These are phyloP conservation scores for Groenewaldozyma sp. DNA, from an alignment of 1,139 yeast genomes.

Conservation along the genomic window DNA sequence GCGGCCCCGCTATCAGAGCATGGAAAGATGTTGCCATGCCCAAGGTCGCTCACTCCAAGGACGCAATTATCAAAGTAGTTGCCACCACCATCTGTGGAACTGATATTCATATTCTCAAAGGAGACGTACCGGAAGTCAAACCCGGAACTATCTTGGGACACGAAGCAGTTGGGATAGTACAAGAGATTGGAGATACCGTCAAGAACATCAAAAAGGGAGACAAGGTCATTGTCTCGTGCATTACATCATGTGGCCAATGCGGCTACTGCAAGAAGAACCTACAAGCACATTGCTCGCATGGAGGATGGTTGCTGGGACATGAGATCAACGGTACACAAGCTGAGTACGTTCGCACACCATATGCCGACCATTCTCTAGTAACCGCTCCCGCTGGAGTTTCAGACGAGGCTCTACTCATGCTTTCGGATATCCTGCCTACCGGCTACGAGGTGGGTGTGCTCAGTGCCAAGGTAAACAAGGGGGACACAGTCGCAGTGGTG, in stretches of 20 bases:
- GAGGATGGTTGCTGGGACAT: slow-evolving; percentile 41
- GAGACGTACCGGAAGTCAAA: slow-evolving; percentile 43
- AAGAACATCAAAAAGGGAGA: slow-evolving; percentile 35
- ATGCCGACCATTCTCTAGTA: slow-evolving; percentile 30
- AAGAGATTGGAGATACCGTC: slow-evolving; percentile 33
- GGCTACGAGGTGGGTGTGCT: slow-evolving; percentile 40
- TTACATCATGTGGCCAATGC: slow-evolving; percentile 46
- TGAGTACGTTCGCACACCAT: slow-evolving; percentile 38
- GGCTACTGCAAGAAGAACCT: slow-evolving; percentile 35
- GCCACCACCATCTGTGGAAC: slow-evolving; percentile 43
- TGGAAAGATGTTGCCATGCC: slow-evolving; percentile 36
- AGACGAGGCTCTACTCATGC: slow-evolving; percentile 34
- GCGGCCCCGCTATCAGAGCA: slow-evolving; percentile 33
- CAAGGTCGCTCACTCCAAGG: slow-evolving; percentile 29
- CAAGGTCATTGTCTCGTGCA: slow-evolving; percentile 39
- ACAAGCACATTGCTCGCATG: slow-evolving; percentile 37
- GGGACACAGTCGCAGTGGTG: slow-evolving; percentile 39
- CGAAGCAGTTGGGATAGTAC: slow-evolving; percentile 43
- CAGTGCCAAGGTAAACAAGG: slow-evolving; percentile 31
- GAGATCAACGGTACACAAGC: slow-evolving; percentile 31
- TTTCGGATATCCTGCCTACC: slow-evolving; percentile 39
- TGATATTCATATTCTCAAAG: slow-evolving; percentile 40
- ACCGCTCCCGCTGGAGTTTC: slow-evolving; percentile 31
- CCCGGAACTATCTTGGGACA: slow-evolving; percentile 42
- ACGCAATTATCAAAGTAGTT: slow-evolving; percentile 36